Evolutionary conservation across 1,284 basidiomycete genomes (phyloP), one percentile per base, ranked within the genome.

Genomic region (Leccinum glutinopallens): DNA sequence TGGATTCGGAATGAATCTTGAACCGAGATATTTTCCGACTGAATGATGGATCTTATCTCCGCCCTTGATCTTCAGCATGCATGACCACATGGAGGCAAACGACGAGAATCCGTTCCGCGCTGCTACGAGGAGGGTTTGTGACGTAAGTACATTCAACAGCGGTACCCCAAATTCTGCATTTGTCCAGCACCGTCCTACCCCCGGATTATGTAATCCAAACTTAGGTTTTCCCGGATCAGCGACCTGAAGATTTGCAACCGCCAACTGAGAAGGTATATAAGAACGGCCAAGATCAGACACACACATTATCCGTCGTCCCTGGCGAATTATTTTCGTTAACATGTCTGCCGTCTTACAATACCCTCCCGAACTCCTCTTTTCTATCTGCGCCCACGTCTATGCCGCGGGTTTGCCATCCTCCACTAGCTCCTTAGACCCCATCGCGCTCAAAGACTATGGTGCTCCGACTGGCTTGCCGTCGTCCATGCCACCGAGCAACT

Each of bases 301-400:
- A 9, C 53, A 9, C 53, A 54, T 54, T 54, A 54, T 17, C 5
- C 53, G 19, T 49, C 43, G 9, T 51, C 49, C 22, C 12, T 15
- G 49, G 49, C 22, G 49, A 25, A 25, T 51, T 51, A 8, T 15
- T 25, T 25, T 25, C 4, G 32, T 22, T 58, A 19, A 13, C 12
- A 75, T 75, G 74, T 73, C 76, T 8, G 58, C 65, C 19, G 70
- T 75, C n/a, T 58, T 74, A 32, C 78, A 81, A 65, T 85, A 81
- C 73, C 90, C 91, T 13, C 80, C 86, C 7, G 91, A 93, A 71
- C 75, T 93, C 15, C 81, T 91, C 59, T 84, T 84, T 62, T 76
- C 84, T 41, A 87, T 93, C 65, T 92, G 89, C 69, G 84, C 86
- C 0, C 82, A 89, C 62, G 78, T 93, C 43, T 91, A 87, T 70